These are phyloP conservation scores for Rachicladosporium sp. DNA, from an alignment of 2,329 filamentous ascomycete genomes.

Conservation along the genomic window DNA sequence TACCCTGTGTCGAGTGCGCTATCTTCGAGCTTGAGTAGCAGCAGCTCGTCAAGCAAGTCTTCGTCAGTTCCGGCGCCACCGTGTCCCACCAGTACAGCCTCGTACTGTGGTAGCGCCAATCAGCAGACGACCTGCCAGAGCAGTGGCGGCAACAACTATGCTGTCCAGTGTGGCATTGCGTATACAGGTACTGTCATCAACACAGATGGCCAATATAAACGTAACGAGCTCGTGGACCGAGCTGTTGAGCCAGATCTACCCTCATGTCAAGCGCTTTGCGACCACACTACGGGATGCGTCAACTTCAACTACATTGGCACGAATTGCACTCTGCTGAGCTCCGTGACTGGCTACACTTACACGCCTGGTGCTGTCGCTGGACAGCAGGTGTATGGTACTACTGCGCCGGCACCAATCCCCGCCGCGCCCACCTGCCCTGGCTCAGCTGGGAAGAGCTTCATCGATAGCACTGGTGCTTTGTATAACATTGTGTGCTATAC, in stretches of 20 bases:
- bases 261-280: constrained; percentile 13
- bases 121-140: constrained; percentile 7
- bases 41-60: constrained; percentile 5
- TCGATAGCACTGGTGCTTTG: constrained; percentile 8
- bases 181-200: constrained; percentile 14
- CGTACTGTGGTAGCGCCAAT: constrained; percentile 2
- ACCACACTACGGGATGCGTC: constrained; percentile 15
- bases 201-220: constrained; percentile 3
- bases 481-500: constrained; percentile 13
- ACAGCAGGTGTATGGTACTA: constrained; percentile 1
- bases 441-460: constrained; percentile 9
- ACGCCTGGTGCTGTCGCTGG: constrained; percentile 14
- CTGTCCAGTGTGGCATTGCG: constrained; percentile 11
- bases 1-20: too few species aligned
- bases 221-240: constrained; percentile 6
- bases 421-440: constrained; percentile 10
- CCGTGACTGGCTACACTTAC: constrained; percentile 14
- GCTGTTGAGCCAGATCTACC: constrained; percentile 11
- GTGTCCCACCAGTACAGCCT: constrained; percentile 5
- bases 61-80: constrained; percentile 5
- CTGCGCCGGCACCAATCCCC: constrained; percentile 3
- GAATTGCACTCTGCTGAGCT: constrained; percentile 19
- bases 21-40: not conserved
- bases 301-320: constrained; percentile 18
- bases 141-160: constrained; percentile 4